These are phyloP conservation scores for Lactifluus echinatus DNA, from an alignment of 768 basidiomycete species.

Conservation along the genomic window DNA sequence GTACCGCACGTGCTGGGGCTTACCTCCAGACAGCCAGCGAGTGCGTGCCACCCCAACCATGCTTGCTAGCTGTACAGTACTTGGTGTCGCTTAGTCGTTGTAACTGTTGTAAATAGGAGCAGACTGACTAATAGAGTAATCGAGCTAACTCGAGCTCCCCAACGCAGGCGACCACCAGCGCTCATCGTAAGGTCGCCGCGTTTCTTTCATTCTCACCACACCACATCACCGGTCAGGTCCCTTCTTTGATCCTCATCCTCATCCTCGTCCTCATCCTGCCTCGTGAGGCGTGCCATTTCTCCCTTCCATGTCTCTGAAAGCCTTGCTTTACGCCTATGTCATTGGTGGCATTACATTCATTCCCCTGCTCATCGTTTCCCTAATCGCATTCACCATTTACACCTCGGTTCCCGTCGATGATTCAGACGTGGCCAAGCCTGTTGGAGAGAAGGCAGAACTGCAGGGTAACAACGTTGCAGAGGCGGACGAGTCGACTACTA, in stretches of 20 bases:
- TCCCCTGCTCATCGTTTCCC: conserved; percentile 56
- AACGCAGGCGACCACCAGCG: no score
- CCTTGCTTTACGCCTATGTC: conserved; percentile 75
- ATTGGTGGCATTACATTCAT: conserved; percentile 87
- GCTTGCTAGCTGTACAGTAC: no score
- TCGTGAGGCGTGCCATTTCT: conserved; percentile 3
- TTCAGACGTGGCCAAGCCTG: conserved; percentile 34
- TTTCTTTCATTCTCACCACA: not conserved
- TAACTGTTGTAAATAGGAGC: no score
- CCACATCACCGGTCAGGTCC: not conserved
- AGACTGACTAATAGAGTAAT: no score
- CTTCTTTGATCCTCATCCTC: not conserved
- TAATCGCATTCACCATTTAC: conserved; percentile 61
- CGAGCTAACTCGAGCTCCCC: no score
- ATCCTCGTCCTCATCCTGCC: not conserved
- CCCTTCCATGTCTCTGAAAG: conserved; percentile 52
- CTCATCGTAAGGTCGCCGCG: no score
- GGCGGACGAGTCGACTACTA: conserved; percentile 26
- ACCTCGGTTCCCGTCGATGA: conserved; percentile 77
- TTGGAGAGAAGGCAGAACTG: conserved; percentile 25
- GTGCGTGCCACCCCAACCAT: no score
- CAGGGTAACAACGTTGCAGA: conserved; percentile 20
- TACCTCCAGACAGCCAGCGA: no score
- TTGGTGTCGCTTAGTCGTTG: no score
- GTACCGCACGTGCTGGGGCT: no score